phyloP scores from a whole-genome alignment of 2,329 filamentous ascomycete genomes.

The Grosmannia clavigera region DNA sequence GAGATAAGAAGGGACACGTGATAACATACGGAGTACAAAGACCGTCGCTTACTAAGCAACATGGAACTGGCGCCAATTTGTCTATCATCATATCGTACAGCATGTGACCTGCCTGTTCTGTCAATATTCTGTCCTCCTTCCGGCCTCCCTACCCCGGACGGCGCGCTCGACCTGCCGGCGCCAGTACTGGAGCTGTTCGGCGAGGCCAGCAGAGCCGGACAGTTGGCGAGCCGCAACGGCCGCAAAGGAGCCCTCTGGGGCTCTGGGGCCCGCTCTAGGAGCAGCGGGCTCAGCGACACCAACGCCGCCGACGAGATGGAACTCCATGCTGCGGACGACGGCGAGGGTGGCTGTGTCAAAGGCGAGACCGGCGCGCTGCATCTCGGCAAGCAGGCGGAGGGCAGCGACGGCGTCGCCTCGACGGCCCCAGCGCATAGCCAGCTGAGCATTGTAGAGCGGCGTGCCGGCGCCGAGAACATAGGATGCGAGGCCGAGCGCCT shows the following conservation, averaged over 20 bases:
- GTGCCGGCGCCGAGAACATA: slow-evolving; percentile 62
- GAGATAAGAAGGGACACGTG: too few relatives aligned
- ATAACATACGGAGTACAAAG: too few relatives aligned
- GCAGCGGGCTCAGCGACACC: background rate
- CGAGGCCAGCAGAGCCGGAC: background rate
- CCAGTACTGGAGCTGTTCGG: background rate
- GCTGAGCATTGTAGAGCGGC: slow-evolving; percentile 55
- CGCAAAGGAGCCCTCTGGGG: background rate
- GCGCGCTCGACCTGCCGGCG: background rate
- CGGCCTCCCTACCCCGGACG: background rate
- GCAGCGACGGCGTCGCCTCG: slow-evolving; percentile 45
- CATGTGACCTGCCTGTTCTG: too few relatives aligned
- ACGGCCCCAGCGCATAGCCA: slow-evolving; percentile 48
- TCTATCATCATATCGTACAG: too few relatives aligned
- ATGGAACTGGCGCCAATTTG: too few relatives aligned
- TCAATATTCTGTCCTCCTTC: too few relatives aligned
- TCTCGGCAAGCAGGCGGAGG: slow-evolving; percentile 47
- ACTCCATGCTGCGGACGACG: slow-evolving; percentile 23
- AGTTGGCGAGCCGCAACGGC: background rate
- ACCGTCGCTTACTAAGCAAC: too few relatives aligned
- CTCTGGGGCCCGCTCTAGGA: background rate
- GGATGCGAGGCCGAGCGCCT: slow-evolving; percentile 53
- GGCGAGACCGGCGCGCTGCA: slow-evolving; percentile 49
- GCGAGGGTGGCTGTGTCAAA: slow-evolving; percentile 37
- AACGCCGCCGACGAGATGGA: slow-evolving; percentile 5